Evolutionary conservation across 148 eudicot genomes (phyloP).

Genomic region (Tetragonia tetragonoides): DNA sequence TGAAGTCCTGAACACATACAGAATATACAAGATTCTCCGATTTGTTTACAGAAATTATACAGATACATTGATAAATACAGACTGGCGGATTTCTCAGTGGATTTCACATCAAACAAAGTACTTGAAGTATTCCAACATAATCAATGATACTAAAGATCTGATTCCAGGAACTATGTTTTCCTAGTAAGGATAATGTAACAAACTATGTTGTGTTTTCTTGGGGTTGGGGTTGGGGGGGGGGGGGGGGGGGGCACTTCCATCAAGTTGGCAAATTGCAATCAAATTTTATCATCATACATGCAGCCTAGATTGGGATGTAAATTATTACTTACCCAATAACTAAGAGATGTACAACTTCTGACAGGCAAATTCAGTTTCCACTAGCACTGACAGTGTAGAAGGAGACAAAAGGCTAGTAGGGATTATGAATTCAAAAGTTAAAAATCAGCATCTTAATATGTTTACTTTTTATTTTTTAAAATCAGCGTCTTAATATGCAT

Average conservation of each 20-base stretch:
- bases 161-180: not conserved
- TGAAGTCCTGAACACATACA: constrained; percentile 23
- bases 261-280: not conserved
- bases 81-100: not conserved
- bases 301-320: not conserved
- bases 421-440: not conserved
- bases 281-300: not conserved
- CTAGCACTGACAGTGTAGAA: not conserved
- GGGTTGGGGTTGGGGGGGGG: too few species aligned
- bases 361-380: not conserved
- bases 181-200: not conserved
- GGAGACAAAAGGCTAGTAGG: not conserved
- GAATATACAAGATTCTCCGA: not conserved
- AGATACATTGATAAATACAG: not conserved
- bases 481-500: not conserved
- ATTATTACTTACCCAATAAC: not conserved
- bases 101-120: not conserved
- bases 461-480: not conserved
- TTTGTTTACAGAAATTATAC: not conserved
- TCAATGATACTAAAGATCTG: not conserved
- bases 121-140: not conserved
- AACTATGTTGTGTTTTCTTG: not conserved
- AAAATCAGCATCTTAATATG: not conserved
- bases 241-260: not conserved
- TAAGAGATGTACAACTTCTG: not conserved